Base-by-base conservation (phyloP, 2,329 filamentous ascomycete genomes). In the Septoria linicola region DNA sequence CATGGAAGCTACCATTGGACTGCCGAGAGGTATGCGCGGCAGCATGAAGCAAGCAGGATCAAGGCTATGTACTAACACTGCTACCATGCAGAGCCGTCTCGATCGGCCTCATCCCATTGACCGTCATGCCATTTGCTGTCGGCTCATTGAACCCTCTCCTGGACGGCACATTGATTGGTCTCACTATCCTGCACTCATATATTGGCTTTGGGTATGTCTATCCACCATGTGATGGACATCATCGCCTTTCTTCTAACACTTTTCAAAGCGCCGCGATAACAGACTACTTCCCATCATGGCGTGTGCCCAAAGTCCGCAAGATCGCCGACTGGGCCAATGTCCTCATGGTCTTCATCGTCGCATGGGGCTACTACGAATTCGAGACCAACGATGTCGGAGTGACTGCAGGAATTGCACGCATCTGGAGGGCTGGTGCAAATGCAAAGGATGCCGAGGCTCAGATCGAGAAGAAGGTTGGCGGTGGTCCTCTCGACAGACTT, bases 1-100 rank as follows among this genome's bases (percentile, higher is more conserved):
- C 89, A 99, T 76, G 93, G 93, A 64, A 95, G 88, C 73, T 99
- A 97, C 79, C 93, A 99, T 81, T 99, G 93, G 93, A 88, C 87
- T 54, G 96, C 96, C 67, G 93, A 99, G 80, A 78, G 83, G 80
- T 82, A 68, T 31, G 51, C 32, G n/a, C n/a, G n/a, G n/a, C n/a
- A n/a, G n/a, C n/a, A n/a, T n/a, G n/a, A n/a, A n/a, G n/a, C n/a
- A n/a, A n/a, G n/a, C n/a, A n/a, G n/a, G n/a, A n/a, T n/a, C n/a
- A n/a, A n/a, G n/a, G n/a, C n/a, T n/a, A n/a, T n/a, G 11, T 46
- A 42, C 50, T 57, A 35, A 55, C 39, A 16, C 3, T 34, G 16
- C 39, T 14, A 17, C 30, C 3, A 14, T 10, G 34, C 56, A 90
- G 89, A 68, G 70, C 89, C 50, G 76, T 97, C 63, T 85, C 89